Conservation (phyloP, 208 protist genomes). For the Trypanosoma congolense region DNA sequence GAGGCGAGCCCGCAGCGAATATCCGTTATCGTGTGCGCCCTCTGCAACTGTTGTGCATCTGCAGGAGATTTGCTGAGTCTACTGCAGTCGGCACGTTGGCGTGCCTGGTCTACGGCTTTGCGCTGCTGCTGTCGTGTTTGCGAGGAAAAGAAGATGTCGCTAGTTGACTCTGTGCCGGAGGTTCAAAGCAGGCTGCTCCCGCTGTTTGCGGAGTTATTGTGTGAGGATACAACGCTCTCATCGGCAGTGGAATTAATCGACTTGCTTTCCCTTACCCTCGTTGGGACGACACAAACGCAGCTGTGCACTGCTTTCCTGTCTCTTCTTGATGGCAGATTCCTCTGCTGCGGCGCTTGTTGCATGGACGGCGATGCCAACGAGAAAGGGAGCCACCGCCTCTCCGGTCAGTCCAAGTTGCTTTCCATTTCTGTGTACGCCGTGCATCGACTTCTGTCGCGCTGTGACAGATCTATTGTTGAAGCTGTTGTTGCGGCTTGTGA, state of each 20-base stretch:
- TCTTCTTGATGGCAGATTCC: conserved; percentile 6
- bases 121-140: conserved; percentile 28
- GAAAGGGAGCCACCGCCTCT: neutral
- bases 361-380: neutral
- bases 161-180: conserved; percentile 17
- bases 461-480: neutral
- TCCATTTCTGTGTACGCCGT: conserved; percentile 10
- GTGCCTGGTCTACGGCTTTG: conserved; percentile 17
- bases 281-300: neutral
- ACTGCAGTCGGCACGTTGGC: conserved; percentile 3
- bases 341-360: neutral
- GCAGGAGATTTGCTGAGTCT: neutral
- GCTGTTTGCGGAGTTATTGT: conserved; percentile 3
- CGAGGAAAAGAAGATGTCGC: conserved; percentile 22
- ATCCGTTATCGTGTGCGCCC: neutral
- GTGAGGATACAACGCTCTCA: neutral
- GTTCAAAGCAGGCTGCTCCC: conserved; percentile 2
- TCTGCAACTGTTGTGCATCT: conserved; percentile 10
- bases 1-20: conserved; percentile 30
- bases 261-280: conserved; percentile 6
- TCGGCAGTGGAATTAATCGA: conserved; percentile 5
- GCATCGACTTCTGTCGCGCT: conserved; percentile 10
- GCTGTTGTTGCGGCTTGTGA: neutral
- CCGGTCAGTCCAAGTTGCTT: neutral
- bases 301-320: conserved; percentile 5